Conservation (phyloP, 306 rosid genomes). For the Neltuma alba region DNA sequence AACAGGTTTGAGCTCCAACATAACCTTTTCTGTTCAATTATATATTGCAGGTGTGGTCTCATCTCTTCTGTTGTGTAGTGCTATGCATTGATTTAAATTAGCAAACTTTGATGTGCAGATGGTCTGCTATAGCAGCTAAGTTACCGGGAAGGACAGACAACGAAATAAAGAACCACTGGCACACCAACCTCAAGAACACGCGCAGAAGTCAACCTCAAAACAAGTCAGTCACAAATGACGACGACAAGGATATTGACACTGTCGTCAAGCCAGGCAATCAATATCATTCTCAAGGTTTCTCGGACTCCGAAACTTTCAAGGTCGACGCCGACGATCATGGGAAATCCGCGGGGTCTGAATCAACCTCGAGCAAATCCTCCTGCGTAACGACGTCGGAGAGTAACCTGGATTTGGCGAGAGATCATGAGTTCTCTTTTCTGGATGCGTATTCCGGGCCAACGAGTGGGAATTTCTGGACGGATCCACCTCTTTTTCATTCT, state of each 20-base stretch:
- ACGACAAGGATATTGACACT: neutral
- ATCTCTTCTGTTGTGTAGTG: neutral
- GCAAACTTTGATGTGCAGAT: slow-evolving; percentile 30
- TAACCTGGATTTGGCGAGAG: neutral
- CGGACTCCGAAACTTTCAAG: neutral
- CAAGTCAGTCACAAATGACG: neutral
- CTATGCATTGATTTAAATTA: neutral
- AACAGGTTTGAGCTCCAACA: slow-evolving; percentile 31
- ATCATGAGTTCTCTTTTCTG: neutral
- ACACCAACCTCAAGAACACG: slow-evolving; percentile 37
- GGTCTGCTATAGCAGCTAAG: slow-evolving; percentile 47
- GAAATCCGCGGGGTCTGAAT: neutral
- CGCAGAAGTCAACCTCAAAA: neutral
- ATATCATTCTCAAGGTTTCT: neutral
- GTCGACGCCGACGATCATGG: neutral
- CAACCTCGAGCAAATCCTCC: neutral
- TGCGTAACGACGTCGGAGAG: neutral
- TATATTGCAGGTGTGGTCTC: neutral
- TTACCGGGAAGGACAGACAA: slow-evolving; percentile 49
- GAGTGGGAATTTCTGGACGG: neutral
- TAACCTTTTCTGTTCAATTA: neutral
- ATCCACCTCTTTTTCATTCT: neutral
- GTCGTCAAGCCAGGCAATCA: neutral
- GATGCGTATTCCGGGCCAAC: neutral
- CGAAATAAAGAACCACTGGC: slow-evolving; percentile 55